Evolutionary conservation across 257 asterid species (phyloP).

Genomic region (Asclepias syriaca): DNA sequence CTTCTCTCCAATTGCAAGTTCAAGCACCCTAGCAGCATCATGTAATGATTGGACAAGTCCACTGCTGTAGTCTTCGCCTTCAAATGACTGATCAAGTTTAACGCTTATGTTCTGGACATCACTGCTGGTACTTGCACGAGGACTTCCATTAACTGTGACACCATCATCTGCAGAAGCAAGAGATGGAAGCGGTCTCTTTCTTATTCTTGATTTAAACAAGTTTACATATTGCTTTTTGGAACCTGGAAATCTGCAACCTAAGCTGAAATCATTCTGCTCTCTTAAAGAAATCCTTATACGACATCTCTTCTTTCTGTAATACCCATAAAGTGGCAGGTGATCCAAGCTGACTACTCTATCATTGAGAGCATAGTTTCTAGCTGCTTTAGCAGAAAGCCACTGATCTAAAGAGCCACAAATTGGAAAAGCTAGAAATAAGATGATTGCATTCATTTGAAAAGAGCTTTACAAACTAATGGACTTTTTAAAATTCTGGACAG

Average conservation of each 20-base stretch:
- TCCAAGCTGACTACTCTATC: constrained; percentile 36
- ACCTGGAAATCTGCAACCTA: constrained; percentile 31
- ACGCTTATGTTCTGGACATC: constrained; percentile 62
- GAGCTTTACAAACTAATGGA: background rate
- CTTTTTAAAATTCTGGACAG: background rate
- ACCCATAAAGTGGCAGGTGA: constrained; percentile 33
- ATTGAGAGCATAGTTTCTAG: constrained; percentile 30
- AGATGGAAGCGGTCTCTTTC: constrained; percentile 41
- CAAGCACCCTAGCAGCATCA: constrained; percentile 95
- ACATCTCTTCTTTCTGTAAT: constrained; percentile 46
- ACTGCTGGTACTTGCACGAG: constrained; percentile 42
- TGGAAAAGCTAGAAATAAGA: constrained; percentile 27
- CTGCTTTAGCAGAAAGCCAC: constrained; percentile 46
- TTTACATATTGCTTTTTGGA: constrained; percentile 30
- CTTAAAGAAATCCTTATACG: constrained; percentile 34
- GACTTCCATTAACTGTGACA: constrained; percentile 67
- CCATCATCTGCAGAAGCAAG: constrained; percentile 88
- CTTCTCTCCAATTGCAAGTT: constrained; percentile 70
- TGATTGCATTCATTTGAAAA: constrained; percentile 5
- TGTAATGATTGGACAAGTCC: constrained; percentile 85
- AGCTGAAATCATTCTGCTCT: constrained; percentile 31
- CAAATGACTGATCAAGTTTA: constrained; percentile 61
- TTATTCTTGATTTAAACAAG: constrained; percentile 39
- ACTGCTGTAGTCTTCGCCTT: constrained; percentile 61
- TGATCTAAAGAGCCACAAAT: constrained; percentile 61